Percentiles rank a stretch among this genome's conserved stretches.
These are phyloP conservation scores for Avena sativa DNA, from an alignment of 176 grass and related monocot species.

Conservation along the genomic window DNA sequence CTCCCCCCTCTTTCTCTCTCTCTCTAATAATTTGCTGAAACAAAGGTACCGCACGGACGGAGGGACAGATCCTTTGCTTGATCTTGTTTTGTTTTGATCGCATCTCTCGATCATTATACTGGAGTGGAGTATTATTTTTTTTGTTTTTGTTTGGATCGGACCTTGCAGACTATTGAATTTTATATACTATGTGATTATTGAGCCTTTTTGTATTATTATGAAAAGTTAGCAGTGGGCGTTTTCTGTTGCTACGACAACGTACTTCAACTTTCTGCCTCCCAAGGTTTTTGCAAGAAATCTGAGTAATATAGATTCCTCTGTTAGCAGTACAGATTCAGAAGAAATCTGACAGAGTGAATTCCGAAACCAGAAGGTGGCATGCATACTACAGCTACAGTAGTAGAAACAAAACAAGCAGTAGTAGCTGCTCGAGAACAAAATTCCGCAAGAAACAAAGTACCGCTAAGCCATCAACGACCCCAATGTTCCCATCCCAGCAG, in stretches of 20 bases:
- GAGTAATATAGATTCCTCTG: background rate
- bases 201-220: background rate
- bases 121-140: background rate
- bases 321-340: background rate
- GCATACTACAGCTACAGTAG: background rate
- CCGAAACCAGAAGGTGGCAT: background rate
- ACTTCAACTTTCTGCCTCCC: background rate
- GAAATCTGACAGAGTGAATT: background rate
- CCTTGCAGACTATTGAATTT: background rate
- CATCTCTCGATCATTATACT: constrained; percentile 5
- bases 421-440: too few species aligned
- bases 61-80: constrained; percentile 7
- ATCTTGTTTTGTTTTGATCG: constrained; percentile 46
- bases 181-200: background rate
- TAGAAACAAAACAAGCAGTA: too few species aligned
- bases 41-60: background rate
- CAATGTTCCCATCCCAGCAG: background rate
- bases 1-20: background rate
- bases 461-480: background rate
- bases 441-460: background rate
- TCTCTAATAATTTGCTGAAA: constrained; percentile 41
- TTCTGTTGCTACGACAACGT: background rate
- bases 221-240: constrained; percentile 7
- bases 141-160: background rate
- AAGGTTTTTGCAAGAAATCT: background rate